Base-by-base conservation (phyloP, 1,284 basidiomycete genomes). In the Puccinia hordei region DNA sequence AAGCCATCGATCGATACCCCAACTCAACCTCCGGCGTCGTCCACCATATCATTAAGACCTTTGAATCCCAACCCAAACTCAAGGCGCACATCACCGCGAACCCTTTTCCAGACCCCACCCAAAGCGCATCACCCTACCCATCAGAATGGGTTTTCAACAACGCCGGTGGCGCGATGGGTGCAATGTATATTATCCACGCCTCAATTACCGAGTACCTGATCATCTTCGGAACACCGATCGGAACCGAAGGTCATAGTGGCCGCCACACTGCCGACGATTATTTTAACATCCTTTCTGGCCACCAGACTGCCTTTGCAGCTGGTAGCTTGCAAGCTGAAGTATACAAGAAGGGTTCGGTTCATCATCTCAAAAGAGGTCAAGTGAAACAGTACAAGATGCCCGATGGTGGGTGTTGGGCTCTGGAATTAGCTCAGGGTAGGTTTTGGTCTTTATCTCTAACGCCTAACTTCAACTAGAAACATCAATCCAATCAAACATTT, bases 361-460 rank as follows among this genome's bases (percentile, higher is more conserved):
- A 99, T 86, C 89, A 92, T 85, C 87, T 99, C 81, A 90, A 88
- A 12, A 88, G 96, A 44, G 94, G 94, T 9, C 88, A 89, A 0
- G 92, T 91, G 75, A 98, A 97, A 88, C 97, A 99, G 87, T 99
- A 99, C 88, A 94, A 94, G 86, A 96, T 98, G 92, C 93, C 93
- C 83, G 69, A 73, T 24, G 90, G 95, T 83, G 93, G 93, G 15
- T 95, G 93, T 85, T 99, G 93, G 87, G 96, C 96, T 2, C 87
- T 99, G 82, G 96, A 99, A 86, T 94, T 97, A 83, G 96, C 95
- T 63, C 87, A 92, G 86, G 96, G 94, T 41, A 41, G 6, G 38
- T 12, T 95, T 83, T 68, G 88, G 38, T 41, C 38, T 35, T 35
- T 61, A 24, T 22, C 15, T 15, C 24, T 27, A 51, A 0, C 24